Evolutionary conservation across 192 early-diverging fungal genomes (phyloP), one percentile per base, ranked within the genome.

Genomic region (Coemansia sp.): DNA sequence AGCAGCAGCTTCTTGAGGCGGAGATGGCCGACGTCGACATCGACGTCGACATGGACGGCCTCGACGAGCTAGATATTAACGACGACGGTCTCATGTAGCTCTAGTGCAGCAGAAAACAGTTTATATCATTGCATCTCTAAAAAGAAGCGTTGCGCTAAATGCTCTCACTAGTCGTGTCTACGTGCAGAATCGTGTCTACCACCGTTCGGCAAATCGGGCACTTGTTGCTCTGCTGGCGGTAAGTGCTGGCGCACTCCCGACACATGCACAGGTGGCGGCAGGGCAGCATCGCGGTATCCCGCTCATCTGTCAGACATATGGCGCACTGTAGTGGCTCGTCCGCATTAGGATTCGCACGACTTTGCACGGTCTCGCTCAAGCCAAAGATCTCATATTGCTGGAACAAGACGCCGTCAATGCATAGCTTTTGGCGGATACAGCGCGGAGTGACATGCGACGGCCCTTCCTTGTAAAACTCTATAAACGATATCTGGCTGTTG

Each of bases 231-330:
- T 81, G 78, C 43, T 71, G 72, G 9, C 83, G 76, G 37, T 90
- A 70, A 0, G 85, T 83, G 68, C 90, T 87, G 18, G 87, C 90
- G 70, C 91, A 90, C 24, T 81, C 82, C 39, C 80, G 80, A 57
- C 91, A 93, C 35, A 91, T 83, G 73, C 91, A 93, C 67, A 93
- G 69, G 53, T 93, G 91, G n/a, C 91, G 76, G 53, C 91, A 93
- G 8, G 91, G 91, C 37, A 93, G 61, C 12, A 93, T 82, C 5
- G 90, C 76, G 1, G 88, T 90, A 64, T 89, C 85, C 54, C 84
- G 86, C 22, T 84, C 80, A 35, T 88, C 88, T 8, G 86, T 83
- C 56, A 93, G 70, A 65, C 91, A 93, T n/a, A 90, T 87, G 21
- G 88, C 85, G 64, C 91, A 93, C 37, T 91, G 88, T 8, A 74